A percentile compares a stretch with the other conserved stretches of the same genome.
phyloP scores from a whole-genome alignment of 176 grass and related monocot species.

The Carex kokanica region DNA sequence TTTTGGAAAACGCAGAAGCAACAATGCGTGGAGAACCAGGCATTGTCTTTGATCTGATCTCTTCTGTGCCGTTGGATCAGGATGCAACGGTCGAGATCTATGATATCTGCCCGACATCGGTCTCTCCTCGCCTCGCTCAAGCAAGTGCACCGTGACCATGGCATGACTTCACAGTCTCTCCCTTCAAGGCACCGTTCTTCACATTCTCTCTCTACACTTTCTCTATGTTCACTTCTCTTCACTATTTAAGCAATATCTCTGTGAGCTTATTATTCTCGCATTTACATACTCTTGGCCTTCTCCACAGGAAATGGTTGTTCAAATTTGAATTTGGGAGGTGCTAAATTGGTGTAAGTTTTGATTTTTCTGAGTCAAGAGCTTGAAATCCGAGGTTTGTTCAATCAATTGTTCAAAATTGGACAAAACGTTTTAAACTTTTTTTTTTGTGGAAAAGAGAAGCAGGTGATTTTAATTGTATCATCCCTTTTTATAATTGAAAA shows the following conservation, averaged over 20 bases:
- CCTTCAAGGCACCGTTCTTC: conserved; percentile 26
- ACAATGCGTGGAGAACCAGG: conserved; percentile 12
- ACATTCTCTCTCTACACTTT: not conserved
- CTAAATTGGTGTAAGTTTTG: not conserved
- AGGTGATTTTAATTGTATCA: not conserved
- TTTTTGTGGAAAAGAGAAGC: not conserved
- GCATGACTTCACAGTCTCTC: conserved; percentile 24
- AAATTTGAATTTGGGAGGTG: not conserved
- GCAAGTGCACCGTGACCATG: conserved; percentile 1
- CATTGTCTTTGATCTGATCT: not conserved
- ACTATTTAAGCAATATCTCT: conserved; percentile 18
- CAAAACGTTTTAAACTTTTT: not conserved
- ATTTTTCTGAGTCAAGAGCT: not conserved
- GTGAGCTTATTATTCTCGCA: not conserved
- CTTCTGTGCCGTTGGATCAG: not conserved
- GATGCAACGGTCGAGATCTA: conserved; percentile 2
- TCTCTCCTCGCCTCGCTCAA: not conserved
- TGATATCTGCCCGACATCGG: not conserved
- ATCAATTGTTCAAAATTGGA: not conserved
- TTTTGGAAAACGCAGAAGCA: not conserved
- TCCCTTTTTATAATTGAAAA: not conserved
- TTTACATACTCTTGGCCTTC: not conserved
- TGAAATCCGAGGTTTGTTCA: not conserved
- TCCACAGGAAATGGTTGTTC: not conserved
- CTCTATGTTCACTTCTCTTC: not conserved